These are phyloP conservation scores for Tetrastigma voinierianum DNA, from an alignment of 164 flowering plant genomes.

Conservation along the genomic window DNA sequence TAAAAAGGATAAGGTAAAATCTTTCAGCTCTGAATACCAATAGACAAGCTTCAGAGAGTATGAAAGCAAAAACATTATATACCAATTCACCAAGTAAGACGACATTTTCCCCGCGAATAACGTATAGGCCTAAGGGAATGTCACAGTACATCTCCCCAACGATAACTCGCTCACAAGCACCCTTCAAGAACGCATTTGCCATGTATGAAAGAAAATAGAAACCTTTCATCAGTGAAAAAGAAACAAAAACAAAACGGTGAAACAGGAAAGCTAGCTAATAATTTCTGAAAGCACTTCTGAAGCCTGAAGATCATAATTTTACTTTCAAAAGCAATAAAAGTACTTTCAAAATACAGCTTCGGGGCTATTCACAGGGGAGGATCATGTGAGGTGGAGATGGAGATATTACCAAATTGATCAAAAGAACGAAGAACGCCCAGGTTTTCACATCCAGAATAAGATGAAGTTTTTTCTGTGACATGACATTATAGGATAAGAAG, in stretches of 20 bases:
- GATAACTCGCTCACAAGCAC: no score
- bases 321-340: no score
- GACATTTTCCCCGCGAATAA: no score
- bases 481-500: not conserved
- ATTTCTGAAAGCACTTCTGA: no score
- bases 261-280: no score
- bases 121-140: no score
- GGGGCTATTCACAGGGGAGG: no score
- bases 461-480: slow-evolving; percentile 47
- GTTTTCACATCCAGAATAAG: slow-evolving; percentile 52
- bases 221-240: not conserved
- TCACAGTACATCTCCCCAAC: no score
- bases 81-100: slow-evolving; percentile 61
- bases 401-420: slow-evolving; percentile 43
- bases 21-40: not conserved
- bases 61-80: not conserved
- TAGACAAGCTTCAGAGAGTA: not conserved
- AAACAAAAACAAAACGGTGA: no score
- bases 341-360: no score
- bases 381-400: no score
- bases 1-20: not conserved
- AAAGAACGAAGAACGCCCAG: slow-evolving; percentile 48
- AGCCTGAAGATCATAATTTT: no score
- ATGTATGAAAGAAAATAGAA: slow-evolving; percentile 3
- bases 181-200: not conserved